A percentile compares a stretch with the other conserved stretches of the same genome.
Evolutionary conservation across 495 filamentous ascomycete species (phyloP).

Genomic region (Xylaria nigripes): DNA sequence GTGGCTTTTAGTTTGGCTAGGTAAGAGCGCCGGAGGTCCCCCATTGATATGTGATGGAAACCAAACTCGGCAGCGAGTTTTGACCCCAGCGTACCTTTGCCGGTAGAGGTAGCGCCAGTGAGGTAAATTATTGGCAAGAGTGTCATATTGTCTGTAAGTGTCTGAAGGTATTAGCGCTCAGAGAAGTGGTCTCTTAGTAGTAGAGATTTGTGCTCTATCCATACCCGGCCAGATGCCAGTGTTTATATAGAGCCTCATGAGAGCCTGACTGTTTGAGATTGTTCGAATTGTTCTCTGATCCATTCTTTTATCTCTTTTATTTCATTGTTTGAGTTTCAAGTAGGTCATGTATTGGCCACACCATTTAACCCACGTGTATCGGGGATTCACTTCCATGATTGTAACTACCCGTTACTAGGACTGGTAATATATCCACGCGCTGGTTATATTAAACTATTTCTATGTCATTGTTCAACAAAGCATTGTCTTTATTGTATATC

Average conservation of each 20-base stretch:
- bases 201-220: not conserved
- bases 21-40: not conserved
- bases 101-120: not conserved
- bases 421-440: too few species aligned
- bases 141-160: not conserved
- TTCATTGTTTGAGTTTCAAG: too few species aligned
- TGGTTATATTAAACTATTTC: too few species aligned
- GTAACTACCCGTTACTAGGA: too few species aligned
- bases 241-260: not conserved
- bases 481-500: too few species aligned
- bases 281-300: too few species aligned
- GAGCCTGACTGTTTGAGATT: too few species aligned
- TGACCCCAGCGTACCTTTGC: not conserved
- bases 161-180: not conserved
- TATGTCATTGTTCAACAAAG: too few species aligned
- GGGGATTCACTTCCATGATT: too few species aligned
- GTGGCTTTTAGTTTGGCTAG: not conserved
- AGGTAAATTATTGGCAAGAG: not conserved
- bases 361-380: too few species aligned
- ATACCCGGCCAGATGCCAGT: not conserved
- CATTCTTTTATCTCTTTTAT: too few species aligned
- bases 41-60: conserved; percentile 2
- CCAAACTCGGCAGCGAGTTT: not conserved
- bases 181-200: not conserved
- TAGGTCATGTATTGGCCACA: too few species aligned